phyloP scores from a whole-genome alignment of 1,284 basidiomycete genomes.

The Omphalotus olearius region DNA sequence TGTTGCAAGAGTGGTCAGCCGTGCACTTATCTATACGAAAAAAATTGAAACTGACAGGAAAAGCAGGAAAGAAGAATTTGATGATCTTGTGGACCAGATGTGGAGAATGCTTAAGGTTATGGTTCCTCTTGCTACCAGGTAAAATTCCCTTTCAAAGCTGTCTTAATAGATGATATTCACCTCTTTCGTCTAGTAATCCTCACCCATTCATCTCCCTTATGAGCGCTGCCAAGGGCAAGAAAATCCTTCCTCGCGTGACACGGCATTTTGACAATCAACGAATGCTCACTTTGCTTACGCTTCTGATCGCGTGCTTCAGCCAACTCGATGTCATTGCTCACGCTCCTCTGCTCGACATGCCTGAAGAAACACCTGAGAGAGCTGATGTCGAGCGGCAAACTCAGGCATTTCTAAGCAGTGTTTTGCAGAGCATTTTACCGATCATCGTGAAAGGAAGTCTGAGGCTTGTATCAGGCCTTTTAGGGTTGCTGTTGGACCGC shows the following conservation, averaged over 20 bases:
- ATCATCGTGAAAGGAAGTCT: conserved; percentile 78
- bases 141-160: conserved; percentile 25
- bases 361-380: conserved; percentile 60
- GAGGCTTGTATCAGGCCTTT: conserved; percentile 81
- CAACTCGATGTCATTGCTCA: conserved; percentile 88
- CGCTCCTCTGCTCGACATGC: conserved; percentile 66
- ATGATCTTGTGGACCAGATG: conserved; percentile 62
- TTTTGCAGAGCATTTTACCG: conserved; percentile 84
- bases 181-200: conserved; percentile 59
- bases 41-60: conserved; percentile 5
- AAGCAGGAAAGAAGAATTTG: conserved; percentile 57
- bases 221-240: conserved; percentile 89
- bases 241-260: conserved; percentile 83
- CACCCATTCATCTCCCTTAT: conserved; percentile 97
- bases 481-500: conserved; percentile 81
- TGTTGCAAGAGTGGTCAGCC: conserved; percentile 50
- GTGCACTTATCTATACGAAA: neutral
- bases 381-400: conserved; percentile 85
- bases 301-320: conserved; percentile 91
- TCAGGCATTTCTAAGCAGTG: conserved; percentile 82
- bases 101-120: conserved; percentile 85
- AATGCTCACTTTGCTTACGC: conserved; percentile 84
- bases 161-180: neutral
- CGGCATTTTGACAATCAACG: conserved; percentile 82
- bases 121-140: conserved; percentile 90